Evolutionary conservation across 2,329 filamentous ascomycete genomes (phyloP), one percentile per base, ranked within the genome.

Genomic region (Sclerotinia trifoliorum): DNA sequence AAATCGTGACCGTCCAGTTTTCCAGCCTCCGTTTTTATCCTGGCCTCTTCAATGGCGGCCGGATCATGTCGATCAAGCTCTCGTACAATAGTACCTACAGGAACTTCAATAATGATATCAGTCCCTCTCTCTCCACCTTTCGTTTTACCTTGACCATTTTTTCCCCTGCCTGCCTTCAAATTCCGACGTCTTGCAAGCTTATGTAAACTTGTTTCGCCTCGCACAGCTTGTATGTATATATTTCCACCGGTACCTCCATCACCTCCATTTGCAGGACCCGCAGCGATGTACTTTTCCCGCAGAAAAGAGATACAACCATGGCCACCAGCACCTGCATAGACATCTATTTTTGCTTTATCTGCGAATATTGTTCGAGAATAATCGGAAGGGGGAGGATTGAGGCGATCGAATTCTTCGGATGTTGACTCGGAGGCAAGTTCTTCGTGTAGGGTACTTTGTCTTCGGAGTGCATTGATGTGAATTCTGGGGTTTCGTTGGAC

Each of bases 251-350:
- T 90, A 5, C 95, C 95, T 54, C 95, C 95, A 77, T 99, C 93
- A 69, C 95, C 95, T 61, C 95, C 95, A 78, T 99, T 98, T 13
- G 95, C 88, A 15, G 95, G 95, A 0, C 95, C 95, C 72, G 96
- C 89, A 56, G 89, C 87, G 42, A 97, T 84, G 79, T 91, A 98
- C 71, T 94, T 94, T 75, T 99, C 95, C 26, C 94, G 90, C 55
- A 96, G 81, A 78, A 98, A 99, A 0, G 95, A 95, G 63, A 98
- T 92, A 77, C 95, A 99, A 71, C 95, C 95, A 76, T 95, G 89
- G 11, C 95, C 95, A 35, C 95, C 95, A 2, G 83, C 81, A 11
- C 95, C 95, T 24, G 94, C 91, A 74, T 90, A 85, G 3, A 98
- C 80, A 0, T 87, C 91, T 39, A 98, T 80, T 10, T 87, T 86